Conservation (phyloP, 768 basidiomycete species). For the Leucocoprinus birnbaumii region DNA sequence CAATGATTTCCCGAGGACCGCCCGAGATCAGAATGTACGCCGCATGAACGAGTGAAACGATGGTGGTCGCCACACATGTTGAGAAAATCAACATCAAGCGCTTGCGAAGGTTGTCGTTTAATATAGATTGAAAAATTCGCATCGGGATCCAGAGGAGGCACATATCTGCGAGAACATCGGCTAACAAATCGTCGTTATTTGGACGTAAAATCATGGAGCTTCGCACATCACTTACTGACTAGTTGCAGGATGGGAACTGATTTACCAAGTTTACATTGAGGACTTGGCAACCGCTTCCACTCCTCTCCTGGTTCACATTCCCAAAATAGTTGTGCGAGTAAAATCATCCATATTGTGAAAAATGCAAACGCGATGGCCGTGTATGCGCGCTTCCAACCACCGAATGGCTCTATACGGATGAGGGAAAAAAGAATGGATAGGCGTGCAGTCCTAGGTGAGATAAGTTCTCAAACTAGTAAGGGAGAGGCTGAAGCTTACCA, state of each 20-base stretch:
- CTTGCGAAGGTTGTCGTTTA: conserved; percentile 32
- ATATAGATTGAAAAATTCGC: conserved; percentile 40
- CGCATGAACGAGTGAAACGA: conserved; percentile 44
- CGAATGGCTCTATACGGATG: conserved; percentile 41
- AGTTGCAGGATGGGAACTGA: background rate
- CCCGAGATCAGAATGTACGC: conserved; percentile 29
- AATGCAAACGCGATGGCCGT: conserved; percentile 26
- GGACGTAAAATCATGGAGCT: background rate
- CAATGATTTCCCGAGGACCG: conserved; percentile 25
- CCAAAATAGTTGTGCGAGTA: background rate
- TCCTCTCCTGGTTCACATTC: background rate
- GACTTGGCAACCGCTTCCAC: background rate
- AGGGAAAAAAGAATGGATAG: conserved; percentile 37
- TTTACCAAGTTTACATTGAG: background rate
- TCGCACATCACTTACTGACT: background rate
- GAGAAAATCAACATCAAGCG: conserved; percentile 51
- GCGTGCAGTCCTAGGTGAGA: conserved; percentile 1
- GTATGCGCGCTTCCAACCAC: background rate
- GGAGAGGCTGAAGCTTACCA: conserved; percentile 24
- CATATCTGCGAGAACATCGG: conserved; percentile 45
- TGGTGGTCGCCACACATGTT: conserved; percentile 45
- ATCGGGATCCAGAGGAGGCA: conserved; percentile 44
- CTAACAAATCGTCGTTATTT: conserved; percentile 21
- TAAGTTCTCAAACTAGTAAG: background rate
- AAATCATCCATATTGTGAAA: background rate